phyloP scores from a whole-genome alignment of 805 yeast genomes.

The Tetrapisispora fleetii region DNA sequence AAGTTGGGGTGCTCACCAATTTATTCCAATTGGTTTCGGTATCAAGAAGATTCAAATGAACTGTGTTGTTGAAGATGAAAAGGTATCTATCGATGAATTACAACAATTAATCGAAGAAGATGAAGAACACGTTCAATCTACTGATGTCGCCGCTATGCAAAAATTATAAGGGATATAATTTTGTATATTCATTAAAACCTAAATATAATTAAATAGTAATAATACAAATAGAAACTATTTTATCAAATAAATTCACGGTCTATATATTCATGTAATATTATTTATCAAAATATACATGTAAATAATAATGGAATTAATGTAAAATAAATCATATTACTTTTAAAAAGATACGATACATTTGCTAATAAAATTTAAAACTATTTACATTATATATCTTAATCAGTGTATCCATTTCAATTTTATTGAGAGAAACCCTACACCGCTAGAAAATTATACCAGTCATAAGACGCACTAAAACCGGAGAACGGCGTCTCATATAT shows the following conservation, averaged over 20 bases:
- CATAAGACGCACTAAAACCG: constrained; percentile 16
- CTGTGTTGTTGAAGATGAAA: constrained; percentile 95
- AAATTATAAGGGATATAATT: constrained; percentile 55
- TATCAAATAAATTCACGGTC: not conserved
- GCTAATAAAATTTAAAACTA: too few species aligned
- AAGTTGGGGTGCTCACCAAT: constrained; percentile 95
- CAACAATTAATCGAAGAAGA: constrained; percentile 69
- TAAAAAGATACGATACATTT: too few species aligned
- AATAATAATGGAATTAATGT: too few species aligned
- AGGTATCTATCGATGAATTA: constrained; percentile 87
- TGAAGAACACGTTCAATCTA: constrained; percentile 99
- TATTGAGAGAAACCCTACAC: not conserved
- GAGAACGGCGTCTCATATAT: constrained; percentile 9
- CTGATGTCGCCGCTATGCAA: constrained; percentile 97
- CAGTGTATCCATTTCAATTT: not conserved
- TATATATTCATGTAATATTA: not conserved
- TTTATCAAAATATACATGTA: too few species aligned
- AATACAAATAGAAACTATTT: not conserved
- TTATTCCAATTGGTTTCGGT: constrained; percentile 97
- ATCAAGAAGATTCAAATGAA: constrained; percentile 98
- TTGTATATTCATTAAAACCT: constrained; percentile 2
- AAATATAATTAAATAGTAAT: constrained; percentile 1
- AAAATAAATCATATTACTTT: too few species aligned
- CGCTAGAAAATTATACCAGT: constrained; percentile 20
- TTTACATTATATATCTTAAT: too few species aligned